Conservation (phyloP, 2,329 filamentous ascomycete genomes). For the Xylaria sp. region DNA sequence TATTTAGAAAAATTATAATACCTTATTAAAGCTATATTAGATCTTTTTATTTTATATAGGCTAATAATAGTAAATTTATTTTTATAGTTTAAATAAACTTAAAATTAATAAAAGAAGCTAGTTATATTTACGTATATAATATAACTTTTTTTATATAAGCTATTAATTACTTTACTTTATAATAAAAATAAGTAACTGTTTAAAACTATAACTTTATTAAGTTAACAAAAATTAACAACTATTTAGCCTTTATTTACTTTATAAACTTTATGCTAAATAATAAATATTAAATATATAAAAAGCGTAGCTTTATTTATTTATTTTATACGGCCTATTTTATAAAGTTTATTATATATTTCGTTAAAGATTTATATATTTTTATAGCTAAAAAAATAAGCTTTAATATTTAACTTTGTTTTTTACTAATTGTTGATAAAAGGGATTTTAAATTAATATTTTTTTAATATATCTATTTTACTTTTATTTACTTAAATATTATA, state of each 20-base stretch:
- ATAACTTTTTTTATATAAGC: not conserved
- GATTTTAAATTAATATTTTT: not conserved
- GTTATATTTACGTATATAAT: not conserved
- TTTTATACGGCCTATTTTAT: not conserved
- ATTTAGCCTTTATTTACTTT: not conserved
- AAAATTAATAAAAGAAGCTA: slow-evolving; percentile 7
- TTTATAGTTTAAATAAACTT: not conserved
- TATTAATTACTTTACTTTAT: slow-evolving; percentile 1
- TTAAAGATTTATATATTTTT: not conserved
- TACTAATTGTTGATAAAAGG: not conserved
- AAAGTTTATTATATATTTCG: not conserved
- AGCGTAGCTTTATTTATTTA: not conserved
- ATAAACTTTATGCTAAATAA: not conserved
- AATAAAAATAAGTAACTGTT: slow-evolving; percentile 1
- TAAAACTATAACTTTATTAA: not conserved
- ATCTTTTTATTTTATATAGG: not conserved
- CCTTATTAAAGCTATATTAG: not conserved
- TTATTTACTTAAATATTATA: not conserved
- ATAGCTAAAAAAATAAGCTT: not conserved
- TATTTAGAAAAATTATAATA: slow-evolving; percentile 3
- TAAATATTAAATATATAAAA: not conserved
- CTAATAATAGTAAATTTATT: slow-evolving; percentile 10
- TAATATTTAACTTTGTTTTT: not conserved
- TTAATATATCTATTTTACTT: not conserved
- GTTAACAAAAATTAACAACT: not conserved